Conservation (phyloP, 2,329 filamentous ascomycete species). For the Triangularia verruculosa region DNA sequence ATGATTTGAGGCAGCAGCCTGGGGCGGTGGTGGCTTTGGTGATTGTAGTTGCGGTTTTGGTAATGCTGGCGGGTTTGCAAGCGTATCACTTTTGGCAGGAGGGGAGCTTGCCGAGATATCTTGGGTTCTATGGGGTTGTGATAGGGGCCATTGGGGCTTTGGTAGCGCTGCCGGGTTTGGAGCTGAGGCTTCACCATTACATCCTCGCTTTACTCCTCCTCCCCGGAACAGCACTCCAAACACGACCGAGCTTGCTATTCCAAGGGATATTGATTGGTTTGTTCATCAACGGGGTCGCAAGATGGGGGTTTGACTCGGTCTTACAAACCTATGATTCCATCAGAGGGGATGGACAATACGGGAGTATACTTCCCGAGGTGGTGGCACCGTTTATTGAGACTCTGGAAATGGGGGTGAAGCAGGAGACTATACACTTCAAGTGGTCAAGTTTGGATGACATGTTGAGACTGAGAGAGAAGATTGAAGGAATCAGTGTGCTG, state of each 20-base stretch:
- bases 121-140: constrained; percentile 60
- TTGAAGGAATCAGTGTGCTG: constrained; percentile 33
- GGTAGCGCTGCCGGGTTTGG: constrained; percentile 54
- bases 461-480: not conserved
- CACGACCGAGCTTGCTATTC: constrained; percentile 63
- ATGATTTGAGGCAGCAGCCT: constrained; percentile 67
- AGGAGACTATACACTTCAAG: constrained; percentile 42
- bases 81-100: constrained; percentile 66
- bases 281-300: constrained; percentile 73
- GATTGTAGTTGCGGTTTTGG: constrained; percentile 60
- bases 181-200: constrained; percentile 73
- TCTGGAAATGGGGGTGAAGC: constrained; percentile 36
- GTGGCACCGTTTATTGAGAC: constrained; percentile 41
- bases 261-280: constrained; percentile 71
- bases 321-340: constrained; percentile 65
- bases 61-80: constrained; percentile 63
- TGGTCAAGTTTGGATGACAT: constrained; percentile 18
- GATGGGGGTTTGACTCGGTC: constrained; percentile 73
- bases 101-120: constrained; percentile 62
- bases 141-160: constrained; percentile 50
- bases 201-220: constrained; percentile 68
- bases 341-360: constrained; percentile 44
- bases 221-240: constrained; percentile 69
- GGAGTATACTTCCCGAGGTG: constrained; percentile 45
- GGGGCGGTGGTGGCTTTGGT: constrained; percentile 65